Base-by-base conservation (phyloP, 208 protist genomes). In the Trypanosoma congolense region DNA sequence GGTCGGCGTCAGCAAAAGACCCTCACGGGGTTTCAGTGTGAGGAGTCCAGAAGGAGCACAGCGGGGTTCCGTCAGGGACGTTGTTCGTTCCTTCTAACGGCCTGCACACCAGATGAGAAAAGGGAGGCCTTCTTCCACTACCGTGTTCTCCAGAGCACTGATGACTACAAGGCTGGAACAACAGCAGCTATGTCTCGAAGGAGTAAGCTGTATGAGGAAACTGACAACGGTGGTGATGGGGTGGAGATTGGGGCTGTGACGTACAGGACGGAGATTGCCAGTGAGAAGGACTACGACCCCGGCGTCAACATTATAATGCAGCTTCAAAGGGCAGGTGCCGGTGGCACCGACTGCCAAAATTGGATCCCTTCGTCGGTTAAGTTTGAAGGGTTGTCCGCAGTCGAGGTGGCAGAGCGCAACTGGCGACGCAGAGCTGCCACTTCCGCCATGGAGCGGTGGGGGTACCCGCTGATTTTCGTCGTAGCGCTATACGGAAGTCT, bases 401-500 rank as follows among this genome's bases (percentile, higher is more conserved):
- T n/a, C n/a, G 56, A 73, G 12, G 57, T 48, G 28, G 46, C 35
- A 53, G 16, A 33, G 48, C 36, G 22, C 3, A 48, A 12, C 26
- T 57, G 33, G 59, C 19, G 22, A 49, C 49, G 47, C 44, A 49
- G 58, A 10, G 48, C 51, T 12, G 50, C 56, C 16, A 73, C 73
- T 10, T 62, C 64, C 29, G 8, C 78, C 14, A 56, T 61, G 24
- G 31, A 53, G 9, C 71, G 78, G 3, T 90, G 71, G 65, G 44
- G 70, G 19, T 76, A 46, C 43, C 79, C 83, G 16, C 14, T 76
- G 5, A 21, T 83, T 35, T 57, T 76, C 47, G 55, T 69, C 21
- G 40, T 19, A 10, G 41, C 46, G 22, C 28, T 87, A 36, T 86
- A 82, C 48, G 69, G 22, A 1, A 30, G 63, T 31, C 38, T 86